These are phyloP conservation scores for Amphibolis antarctica DNA, from an alignment of 106 monocot species.

Conservation along the genomic window DNA sequence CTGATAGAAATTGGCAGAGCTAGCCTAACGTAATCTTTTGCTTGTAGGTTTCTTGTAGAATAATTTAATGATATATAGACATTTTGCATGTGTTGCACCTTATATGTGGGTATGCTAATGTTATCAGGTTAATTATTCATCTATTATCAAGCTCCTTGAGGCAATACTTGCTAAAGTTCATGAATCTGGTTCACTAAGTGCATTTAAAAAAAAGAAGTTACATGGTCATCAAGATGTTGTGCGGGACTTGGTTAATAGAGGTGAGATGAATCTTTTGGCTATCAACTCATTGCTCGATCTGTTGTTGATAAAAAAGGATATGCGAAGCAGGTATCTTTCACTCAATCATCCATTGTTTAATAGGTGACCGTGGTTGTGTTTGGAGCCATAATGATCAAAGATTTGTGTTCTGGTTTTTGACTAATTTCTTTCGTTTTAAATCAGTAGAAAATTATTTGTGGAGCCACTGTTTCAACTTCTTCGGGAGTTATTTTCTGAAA, in stretches of 20 bases:
- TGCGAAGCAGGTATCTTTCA: constrained; percentile 44
- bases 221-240: not conserved
- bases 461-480: constrained; percentile 59
- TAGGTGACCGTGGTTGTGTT: not conserved
- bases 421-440: not conserved
- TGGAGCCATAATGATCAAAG: not conserved
- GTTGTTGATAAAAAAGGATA: constrained; percentile 59
- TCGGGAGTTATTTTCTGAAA: constrained; percentile 38
- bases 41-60: no score
- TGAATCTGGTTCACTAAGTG: constrained; percentile 17
- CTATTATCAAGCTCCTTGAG: constrained; percentile 34
- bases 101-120: not conserved
- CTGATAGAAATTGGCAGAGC: no score
- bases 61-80: no score
- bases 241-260: constrained; percentile 11
- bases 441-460: constrained; percentile 42
- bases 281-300: constrained; percentile 75
- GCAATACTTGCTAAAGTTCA: constrained; percentile 18
- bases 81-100: not conserved
- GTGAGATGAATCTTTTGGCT: constrained; percentile 21
- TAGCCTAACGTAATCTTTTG: no score
- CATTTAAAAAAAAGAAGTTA: constrained; percentile 33
- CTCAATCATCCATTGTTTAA: not conserved
- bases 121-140: constrained; percentile 48
- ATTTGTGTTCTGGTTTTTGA: not conserved